Base-by-base conservation (phyloP, 2,329 filamentous ascomycete species). In the Fusarium beomiforme region DNA sequence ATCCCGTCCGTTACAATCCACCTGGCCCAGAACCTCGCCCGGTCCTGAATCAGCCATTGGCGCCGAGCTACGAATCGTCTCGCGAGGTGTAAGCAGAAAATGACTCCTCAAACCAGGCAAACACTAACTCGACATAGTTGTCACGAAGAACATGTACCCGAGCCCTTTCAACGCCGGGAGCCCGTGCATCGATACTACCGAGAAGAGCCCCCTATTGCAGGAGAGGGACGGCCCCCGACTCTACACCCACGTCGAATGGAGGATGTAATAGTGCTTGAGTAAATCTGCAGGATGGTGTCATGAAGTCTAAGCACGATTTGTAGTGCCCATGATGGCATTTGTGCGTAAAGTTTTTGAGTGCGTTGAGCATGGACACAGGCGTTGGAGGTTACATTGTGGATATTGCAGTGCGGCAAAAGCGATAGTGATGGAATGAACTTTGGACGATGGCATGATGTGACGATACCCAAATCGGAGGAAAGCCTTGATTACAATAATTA, bases 201-300 rank as follows among this genome's bases (percentile, higher is more conserved):
- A 21, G 64, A 70, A 41, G 61, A 69, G 23, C 70, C 63, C 34
- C 54, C 39, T 24, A 17, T 55, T 16, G 42, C 39, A 41, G 67
- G 67, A 49, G 66, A 73, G 13, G 55, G 57, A 37, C 69, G 63
- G 51, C 66, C 66, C 14, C 67, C 71, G 26, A 64, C 67, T 34
- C 46, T 76, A 14, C 74, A 73, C 54, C 67, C 70, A 17, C 72
- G 68, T 29, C 71, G 66, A 51, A 70, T 69, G 14, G 78, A 78
- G 33, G 68, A 79, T 39, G 72, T 80, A 41, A 78, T 80, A 66
- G 77, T 80, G 41, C 76, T 80, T 41, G 78, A 80, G 43, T 80
- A 57, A 78, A 39, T 33, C 60, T 56, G 31, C 34, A 39, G 31
- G 14, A 51, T 42, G 49, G 46, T 34, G 19, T 36, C 24, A 36